Conservation (phyloP, 2,329 filamentous ascomycete genomes). For the Diaporthe ampelina region DNA sequence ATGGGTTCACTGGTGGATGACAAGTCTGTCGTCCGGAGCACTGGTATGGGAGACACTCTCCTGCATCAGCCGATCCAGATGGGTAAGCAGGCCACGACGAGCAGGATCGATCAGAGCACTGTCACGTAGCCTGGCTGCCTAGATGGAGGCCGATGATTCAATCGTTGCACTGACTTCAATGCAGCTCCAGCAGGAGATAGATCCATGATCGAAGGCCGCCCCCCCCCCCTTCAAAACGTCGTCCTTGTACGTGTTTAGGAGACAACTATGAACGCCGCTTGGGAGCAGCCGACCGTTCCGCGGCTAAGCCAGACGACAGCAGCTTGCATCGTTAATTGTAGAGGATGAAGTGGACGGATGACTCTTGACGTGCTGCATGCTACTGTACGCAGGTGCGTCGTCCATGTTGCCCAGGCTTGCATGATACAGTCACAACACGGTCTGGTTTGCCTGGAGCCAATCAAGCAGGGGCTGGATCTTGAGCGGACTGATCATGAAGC, state of each 20-base stretch:
- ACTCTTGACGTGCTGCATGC: neutral
- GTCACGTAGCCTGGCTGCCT: conserved; percentile 15
- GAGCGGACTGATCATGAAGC: conserved; percentile 14
- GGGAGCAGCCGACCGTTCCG: neutral
- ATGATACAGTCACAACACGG: neutral
- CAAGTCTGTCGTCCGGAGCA: neutral
- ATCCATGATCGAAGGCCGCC: neutral
- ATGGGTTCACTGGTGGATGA: neutral
- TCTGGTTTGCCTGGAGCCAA: conserved; percentile 18
- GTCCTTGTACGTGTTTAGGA: neutral
- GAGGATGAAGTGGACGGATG: neutral
- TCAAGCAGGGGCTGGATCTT: conserved; percentile 14
- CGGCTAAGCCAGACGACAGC: neutral
- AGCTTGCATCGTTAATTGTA: neutral
- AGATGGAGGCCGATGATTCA: conserved; percentile 18
- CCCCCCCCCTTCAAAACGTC: neutral
- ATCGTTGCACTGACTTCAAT: conserved; percentile 21
- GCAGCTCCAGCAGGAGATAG: conserved; percentile 11
- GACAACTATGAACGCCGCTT: neutral
- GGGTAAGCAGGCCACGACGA: conserved; percentile 10
- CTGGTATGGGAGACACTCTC: conserved; percentile 1
- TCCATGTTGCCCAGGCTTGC: conserved; percentile 7
- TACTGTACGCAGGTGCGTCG: neutral
- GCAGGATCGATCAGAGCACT: neutral
- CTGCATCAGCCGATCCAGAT: conserved; percentile 5